Evolutionary conservation across 2,329 filamentous ascomycete genomes (phyloP).

Genomic region (Aspergillus melleus): DNA sequence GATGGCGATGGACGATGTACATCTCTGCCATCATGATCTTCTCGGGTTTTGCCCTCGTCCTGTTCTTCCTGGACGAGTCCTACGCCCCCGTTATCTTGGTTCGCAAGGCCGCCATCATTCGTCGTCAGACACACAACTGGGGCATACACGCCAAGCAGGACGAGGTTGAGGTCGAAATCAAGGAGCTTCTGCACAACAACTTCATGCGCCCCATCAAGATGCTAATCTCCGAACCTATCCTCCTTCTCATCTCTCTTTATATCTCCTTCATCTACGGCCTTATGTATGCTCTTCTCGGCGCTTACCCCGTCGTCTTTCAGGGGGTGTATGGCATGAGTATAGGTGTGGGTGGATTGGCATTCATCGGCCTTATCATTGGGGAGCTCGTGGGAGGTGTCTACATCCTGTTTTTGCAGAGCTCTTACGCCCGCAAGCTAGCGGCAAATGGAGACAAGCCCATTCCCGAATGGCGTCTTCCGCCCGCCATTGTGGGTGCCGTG

Average conservation of each 20-base stretch:
- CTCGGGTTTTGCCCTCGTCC: slow-evolving; percentile 37
- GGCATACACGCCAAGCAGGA: slow-evolving; percentile 59
- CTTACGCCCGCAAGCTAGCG: slow-evolving; percentile 32
- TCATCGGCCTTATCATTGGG: slow-evolving; percentile 35
- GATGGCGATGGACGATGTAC: slow-evolving; percentile 56
- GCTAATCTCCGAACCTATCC: slow-evolving; percentile 43
- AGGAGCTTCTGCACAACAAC: slow-evolving; percentile 50
- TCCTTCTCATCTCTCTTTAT: slow-evolving; percentile 33
- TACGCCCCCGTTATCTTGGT: slow-evolving; percentile 49
- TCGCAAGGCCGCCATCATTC: slow-evolving; percentile 48
- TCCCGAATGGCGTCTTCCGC: slow-evolving; percentile 37
- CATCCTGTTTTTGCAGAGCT: slow-evolving; percentile 28
- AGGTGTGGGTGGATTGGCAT: slow-evolving; percentile 31
- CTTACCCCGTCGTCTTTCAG: slow-evolving; percentile 34
- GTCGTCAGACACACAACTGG: slow-evolving; percentile 59
- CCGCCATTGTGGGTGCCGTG: slow-evolving; percentile 33
- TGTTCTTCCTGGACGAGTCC: slow-evolving; percentile 53
- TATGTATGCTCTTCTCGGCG: slow-evolving; percentile 33
- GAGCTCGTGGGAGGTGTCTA: slow-evolving; percentile 30
- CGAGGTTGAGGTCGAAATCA: slow-evolving; percentile 54
- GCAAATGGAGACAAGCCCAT: slow-evolving; percentile 32
- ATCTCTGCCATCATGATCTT: slow-evolving; percentile 57
- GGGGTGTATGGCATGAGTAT: slow-evolving; percentile 32
- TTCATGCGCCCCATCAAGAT: slow-evolving; percentile 45
- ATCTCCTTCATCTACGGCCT: slow-evolving; percentile 37